phyloP scores from a whole-genome alignment of 1,284 basidiomycete species.

The Kalmanozyma brasiliensis region DNA sequence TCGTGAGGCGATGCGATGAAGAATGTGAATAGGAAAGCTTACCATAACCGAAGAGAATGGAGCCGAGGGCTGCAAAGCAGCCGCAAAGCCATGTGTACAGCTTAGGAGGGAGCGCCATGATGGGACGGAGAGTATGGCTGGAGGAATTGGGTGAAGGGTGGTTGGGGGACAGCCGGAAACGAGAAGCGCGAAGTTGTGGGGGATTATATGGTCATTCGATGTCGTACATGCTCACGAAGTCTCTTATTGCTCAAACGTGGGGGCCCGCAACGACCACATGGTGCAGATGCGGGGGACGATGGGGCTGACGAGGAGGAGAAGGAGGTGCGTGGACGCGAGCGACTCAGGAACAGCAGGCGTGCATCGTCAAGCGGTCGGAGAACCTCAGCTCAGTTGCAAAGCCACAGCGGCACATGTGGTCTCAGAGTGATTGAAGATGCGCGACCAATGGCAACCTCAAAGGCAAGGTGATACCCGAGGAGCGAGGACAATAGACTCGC shows the following conservation, averaged over 20 bases:
- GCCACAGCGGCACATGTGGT: too few species aligned
- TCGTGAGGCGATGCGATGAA: background rate
- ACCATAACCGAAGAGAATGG: slow-evolving; percentile 35
- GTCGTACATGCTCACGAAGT: background rate
- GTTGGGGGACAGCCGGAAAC: background rate
- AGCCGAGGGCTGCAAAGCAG: slow-evolving; percentile 71
- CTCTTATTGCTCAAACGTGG: slow-evolving; percentile 5
- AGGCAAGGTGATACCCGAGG: too few species aligned
- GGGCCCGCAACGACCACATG: slow-evolving; percentile 23
- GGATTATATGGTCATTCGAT: slow-evolving; percentile 11
- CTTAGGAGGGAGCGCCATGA: slow-evolving; percentile 68
- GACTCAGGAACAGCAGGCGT: too few species aligned
- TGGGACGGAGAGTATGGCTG: background rate
- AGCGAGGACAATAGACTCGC: too few species aligned
- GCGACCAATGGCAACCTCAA: too few species aligned
- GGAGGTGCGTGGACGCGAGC: background rate
- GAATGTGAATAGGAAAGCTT: slow-evolving; percentile 50
- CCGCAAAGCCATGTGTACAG: slow-evolving; percentile 70
- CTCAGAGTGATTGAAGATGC: too few species aligned
- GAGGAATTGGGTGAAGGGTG: background rate
- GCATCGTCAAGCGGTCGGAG: too few species aligned
- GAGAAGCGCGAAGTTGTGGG: background rate
- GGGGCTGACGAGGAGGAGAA: background rate
- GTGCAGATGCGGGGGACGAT: slow-evolving; percentile 10
- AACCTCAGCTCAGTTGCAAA: too few species aligned